Evolutionary conservation across 371 early-diverging fungal genomes (phyloP).

Genomic region (Batkoa obscura): DNA sequence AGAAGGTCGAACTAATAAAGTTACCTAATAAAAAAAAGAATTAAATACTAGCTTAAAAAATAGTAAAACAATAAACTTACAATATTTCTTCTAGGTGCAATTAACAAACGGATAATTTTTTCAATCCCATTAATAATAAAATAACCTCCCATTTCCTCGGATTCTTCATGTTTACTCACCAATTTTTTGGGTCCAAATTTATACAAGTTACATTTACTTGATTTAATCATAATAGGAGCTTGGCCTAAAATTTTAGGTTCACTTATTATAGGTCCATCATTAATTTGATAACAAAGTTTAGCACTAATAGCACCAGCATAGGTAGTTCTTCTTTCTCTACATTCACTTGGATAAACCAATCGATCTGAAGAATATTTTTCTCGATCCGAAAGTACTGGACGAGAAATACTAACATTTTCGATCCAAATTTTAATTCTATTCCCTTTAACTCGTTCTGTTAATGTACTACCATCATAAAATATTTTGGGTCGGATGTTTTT

Average conservation of each 20-base stretch:
- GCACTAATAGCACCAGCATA: slow-evolving; percentile 71
- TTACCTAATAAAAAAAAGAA: slow-evolving; percentile 20
- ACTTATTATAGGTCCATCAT: slow-evolving; percentile 56
- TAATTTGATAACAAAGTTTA: slow-evolving; percentile 61
- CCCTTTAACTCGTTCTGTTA: slow-evolving; percentile 22
- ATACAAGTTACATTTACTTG: slow-evolving; percentile 67
- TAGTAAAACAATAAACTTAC: no score
- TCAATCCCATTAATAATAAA: slow-evolving; percentile 98
- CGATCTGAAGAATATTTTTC: slow-evolving; percentile 12
- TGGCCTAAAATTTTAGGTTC: slow-evolving; percentile 56
- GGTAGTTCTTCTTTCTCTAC: slow-evolving; percentile 69
- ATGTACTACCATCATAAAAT: slow-evolving; percentile 46
- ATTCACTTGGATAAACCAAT: slow-evolving; percentile 25
- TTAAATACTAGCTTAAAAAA: no score
- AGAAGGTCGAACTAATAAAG: slow-evolving; percentile 71
- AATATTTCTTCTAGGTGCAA: slow-evolving; percentile 61
- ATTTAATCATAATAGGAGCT: slow-evolving; percentile 89
- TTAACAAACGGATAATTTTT: slow-evolving; percentile 83
- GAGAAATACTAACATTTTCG: slow-evolving; percentile 14
- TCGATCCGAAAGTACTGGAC: slow-evolving; percentile 13
- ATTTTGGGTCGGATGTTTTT: slow-evolving; percentile 45
- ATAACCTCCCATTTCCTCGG: slow-evolving; percentile 96
- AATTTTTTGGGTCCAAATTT: slow-evolving; percentile 58
- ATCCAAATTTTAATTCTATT: slow-evolving; percentile 34
- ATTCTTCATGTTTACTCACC: slow-evolving; percentile 70